phyloP scores from a whole-genome alignment of 768 basidiomycete genomes.

The Tulasnella sp. region DNA sequence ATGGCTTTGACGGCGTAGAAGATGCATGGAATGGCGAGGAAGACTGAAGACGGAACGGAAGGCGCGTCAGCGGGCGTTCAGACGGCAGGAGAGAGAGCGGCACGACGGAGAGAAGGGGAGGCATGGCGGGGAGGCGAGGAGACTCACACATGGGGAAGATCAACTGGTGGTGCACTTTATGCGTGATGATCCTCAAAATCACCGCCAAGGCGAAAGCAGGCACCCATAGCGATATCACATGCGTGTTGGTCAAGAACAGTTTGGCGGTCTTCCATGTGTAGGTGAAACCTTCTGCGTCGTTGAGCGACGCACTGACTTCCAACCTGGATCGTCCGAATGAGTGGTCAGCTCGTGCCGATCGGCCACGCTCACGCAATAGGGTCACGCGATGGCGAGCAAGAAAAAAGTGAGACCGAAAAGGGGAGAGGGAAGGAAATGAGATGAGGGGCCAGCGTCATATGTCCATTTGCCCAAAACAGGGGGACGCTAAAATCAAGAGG shows the following conservation, averaged over 20 bases:
- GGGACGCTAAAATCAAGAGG: not conserved
- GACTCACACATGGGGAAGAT: conserved; percentile 82
- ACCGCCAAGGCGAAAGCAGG: conserved; percentile 74
- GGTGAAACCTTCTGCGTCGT: conserved; percentile 67
- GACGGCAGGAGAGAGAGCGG: not conserved
- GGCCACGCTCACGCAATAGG: not conserved
- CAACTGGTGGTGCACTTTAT: conserved; percentile 77
- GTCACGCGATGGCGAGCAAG: not conserved
- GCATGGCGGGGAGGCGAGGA: too few relatives aligned
- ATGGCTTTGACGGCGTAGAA: conserved; percentile 79
- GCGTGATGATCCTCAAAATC: conserved; percentile 72
- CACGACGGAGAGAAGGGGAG: conserved; percentile 32
- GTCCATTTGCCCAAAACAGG: not conserved
- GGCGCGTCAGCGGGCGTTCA: conserved; percentile 1
- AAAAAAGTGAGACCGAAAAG: not conserved
- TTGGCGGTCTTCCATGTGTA: conserved; percentile 62
- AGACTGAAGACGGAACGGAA: conserved; percentile 53
- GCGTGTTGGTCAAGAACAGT: conserved; percentile 59
- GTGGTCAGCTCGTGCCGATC: too few relatives aligned
- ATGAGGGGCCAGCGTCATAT: conserved; percentile 3
- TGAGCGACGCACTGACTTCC: conserved; percentile 76
- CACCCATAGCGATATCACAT: conserved; percentile 71
- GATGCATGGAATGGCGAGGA: conserved; percentile 68
- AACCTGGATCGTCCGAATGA: conserved; percentile 45
- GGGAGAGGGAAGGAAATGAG: not conserved